Evolutionary conservation across 257 asterid species (phyloP).

Genomic region (Paulownia fortunei): DNA sequence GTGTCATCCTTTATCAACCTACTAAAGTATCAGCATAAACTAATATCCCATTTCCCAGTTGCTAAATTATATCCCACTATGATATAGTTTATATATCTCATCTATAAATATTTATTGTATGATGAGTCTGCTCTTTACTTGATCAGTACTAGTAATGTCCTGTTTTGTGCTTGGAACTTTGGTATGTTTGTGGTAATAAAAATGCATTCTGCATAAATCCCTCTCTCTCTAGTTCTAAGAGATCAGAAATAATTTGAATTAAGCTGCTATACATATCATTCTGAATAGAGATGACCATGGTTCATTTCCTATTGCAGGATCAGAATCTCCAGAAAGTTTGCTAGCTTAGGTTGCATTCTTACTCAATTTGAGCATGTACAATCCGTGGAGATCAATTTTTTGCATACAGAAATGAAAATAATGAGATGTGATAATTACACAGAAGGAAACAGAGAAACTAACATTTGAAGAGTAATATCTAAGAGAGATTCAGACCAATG

Average conservation of each 20-base stretch:
- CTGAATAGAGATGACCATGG: too few species aligned
- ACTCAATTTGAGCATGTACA: neutral
- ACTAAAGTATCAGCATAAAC: neutral
- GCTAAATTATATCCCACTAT: neutral
- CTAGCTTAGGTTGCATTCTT: neutral
- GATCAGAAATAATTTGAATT: too few species aligned
- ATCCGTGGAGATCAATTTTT: too few species aligned
- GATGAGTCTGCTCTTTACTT: conserved; percentile 7
- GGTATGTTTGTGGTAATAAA: conserved; percentile 32
- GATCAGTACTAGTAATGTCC: neutral
- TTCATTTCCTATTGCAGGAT: too few species aligned
- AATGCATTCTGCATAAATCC: neutral
- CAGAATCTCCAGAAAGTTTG: too few species aligned
- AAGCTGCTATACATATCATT: too few species aligned
- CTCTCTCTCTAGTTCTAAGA: neutral
- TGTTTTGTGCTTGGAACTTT: conserved; percentile 34
- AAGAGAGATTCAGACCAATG: neutral
- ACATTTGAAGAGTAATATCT: neutral
- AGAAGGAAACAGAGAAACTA: too few species aligned
- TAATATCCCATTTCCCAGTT: neutral
- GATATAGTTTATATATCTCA: neutral
- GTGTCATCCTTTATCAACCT: neutral
- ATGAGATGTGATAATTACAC: neutral
- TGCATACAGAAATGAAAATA: neutral
- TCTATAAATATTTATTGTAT: neutral